A percentile compares a stretch with the other conserved stretches of the same genome.
Conservation (phyloP, 2,329 filamentous ascomycete genomes). For the Magnaporthiopsis rhizophila region DNA sequence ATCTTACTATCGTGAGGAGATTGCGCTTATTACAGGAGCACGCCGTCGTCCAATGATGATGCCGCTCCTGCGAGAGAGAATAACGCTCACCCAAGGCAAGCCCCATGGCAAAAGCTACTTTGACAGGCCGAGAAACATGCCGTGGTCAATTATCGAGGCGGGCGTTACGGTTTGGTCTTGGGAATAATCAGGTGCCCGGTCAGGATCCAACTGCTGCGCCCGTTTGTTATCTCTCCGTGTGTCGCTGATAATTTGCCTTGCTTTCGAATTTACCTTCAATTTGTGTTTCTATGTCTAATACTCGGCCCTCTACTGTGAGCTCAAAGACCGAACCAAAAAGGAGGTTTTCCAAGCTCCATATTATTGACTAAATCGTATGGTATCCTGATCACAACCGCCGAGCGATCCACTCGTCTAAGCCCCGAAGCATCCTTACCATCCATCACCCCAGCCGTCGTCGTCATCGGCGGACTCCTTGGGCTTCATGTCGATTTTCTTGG, state of each 20-base stretch:
- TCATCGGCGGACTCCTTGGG: slow-evolving; percentile 52
- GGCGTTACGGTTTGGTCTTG: background rate
- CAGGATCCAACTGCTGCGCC: background rate
- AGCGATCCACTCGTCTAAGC: background rate
- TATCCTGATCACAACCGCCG: background rate
- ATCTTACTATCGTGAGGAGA: too few species aligned
- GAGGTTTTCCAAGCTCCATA: background rate
- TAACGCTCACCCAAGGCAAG: background rate
- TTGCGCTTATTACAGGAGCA: too few species aligned
- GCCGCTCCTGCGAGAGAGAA: background rate
- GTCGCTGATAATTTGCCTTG: background rate
- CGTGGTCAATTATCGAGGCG: background rate
- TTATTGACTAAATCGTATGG: background rate
- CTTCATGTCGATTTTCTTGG: slow-evolving; percentile 64
- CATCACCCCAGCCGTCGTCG: slow-evolving; percentile 57
- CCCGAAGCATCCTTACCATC: slow-evolving; percentile 37
- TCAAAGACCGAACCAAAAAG: slow-evolving; percentile 1
- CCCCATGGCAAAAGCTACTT: background rate
- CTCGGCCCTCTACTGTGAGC: too few species aligned
- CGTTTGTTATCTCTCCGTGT: background rate
- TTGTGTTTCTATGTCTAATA: background rate
- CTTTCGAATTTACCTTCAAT: background rate
- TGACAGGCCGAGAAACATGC: too few species aligned
- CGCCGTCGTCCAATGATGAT: background rate
- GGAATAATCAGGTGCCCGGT: background rate